Conservation (phyloP, 208 protist genomes). For the Crithidia expoeki region DNA sequence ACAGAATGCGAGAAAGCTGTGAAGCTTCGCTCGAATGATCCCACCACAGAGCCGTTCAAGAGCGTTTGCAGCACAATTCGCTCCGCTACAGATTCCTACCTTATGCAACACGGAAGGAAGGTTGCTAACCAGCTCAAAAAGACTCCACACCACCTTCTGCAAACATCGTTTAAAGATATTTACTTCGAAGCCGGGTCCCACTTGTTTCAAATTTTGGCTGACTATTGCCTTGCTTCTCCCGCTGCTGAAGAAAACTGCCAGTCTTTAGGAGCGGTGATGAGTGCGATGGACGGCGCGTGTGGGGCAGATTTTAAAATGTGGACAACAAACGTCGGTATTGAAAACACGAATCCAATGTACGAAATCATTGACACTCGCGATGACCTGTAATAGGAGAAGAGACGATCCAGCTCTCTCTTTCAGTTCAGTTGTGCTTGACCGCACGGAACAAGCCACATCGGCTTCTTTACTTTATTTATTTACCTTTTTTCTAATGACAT, state of each 20-base stretch:
- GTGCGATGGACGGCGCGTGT: slow-evolving; percentile 42
- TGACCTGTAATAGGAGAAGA: slow-evolving; percentile 54
- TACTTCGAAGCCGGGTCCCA: slow-evolving; percentile 80
- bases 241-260: slow-evolving; percentile 50
- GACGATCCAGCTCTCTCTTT: no score
- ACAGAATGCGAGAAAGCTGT: slow-evolving; percentile 56
- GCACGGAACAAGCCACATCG: no score
- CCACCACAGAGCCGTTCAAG: slow-evolving; percentile 38
- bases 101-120: slow-evolving; percentile 84
- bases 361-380: slow-evolving; percentile 69
- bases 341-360: slow-evolving; percentile 93
- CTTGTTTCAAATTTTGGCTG: slow-evolving; percentile 57
- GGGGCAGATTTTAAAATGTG: slow-evolving; percentile 65
- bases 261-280: slow-evolving; percentile 54
- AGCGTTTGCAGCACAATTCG: slow-evolving; percentile 61
- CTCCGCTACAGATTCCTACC: slow-evolving; percentile 64
- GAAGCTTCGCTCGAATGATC: slow-evolving; percentile 47
- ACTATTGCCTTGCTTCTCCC: slow-evolving; percentile 73
- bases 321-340: slow-evolving; percentile 90
- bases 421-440: no score
- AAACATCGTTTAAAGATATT: slow-evolving; percentile 85
- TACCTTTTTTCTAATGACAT: not conserved
- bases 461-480: no score
- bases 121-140: slow-evolving; percentile 81
- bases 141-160: slow-evolving; percentile 60